Conservation (phyloP, 495 filamentous ascomycete genomes). For the Pseudomonodictys pantanalensis region DNA sequence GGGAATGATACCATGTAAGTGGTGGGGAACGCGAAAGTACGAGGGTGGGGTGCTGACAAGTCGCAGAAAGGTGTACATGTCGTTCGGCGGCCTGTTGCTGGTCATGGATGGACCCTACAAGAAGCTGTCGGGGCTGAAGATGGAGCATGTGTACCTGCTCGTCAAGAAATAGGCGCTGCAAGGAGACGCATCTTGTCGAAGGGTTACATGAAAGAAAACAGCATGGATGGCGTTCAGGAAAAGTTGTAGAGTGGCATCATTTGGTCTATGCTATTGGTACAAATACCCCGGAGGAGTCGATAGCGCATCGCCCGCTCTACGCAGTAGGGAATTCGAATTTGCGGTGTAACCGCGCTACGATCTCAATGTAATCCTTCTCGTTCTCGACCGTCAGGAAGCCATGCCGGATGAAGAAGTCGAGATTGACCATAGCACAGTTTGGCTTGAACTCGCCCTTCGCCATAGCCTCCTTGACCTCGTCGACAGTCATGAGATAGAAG, state of each 20-base stretch:
- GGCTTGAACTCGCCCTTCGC: slow-evolving; percentile 81
- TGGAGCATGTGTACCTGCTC: slow-evolving; percentile 91
- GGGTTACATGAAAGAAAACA: not conserved
- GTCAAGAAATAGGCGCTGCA: slow-evolving; percentile 68
- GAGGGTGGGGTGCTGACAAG: slow-evolving; percentile 19
- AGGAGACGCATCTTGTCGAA: not conserved
- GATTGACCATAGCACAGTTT: slow-evolving; percentile 78
- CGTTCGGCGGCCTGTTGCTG: slow-evolving; percentile 87
- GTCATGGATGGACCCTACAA: slow-evolving; percentile 91
- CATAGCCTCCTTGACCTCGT: slow-evolving; percentile 69
- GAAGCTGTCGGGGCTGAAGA: slow-evolving; percentile 83
- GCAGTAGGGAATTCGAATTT: slow-evolving; percentile 72
- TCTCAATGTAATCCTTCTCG: slow-evolving; percentile 77
- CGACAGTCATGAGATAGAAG: slow-evolving; percentile 73
- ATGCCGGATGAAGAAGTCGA: slow-evolving; percentile 90
- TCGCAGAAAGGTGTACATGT: slow-evolving; percentile 81
- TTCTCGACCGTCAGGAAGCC: slow-evolving; percentile 78
- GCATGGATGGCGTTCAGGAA: slow-evolving; percentile 29
- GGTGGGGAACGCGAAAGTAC: slow-evolving; percentile 44
- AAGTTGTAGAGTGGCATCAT: not conserved
- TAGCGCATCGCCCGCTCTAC: not conserved
- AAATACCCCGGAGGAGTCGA: slow-evolving; percentile 21
- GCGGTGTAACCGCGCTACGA: slow-evolving; percentile 72
- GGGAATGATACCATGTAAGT: slow-evolving; percentile 70
- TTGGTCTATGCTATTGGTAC: slow-evolving; percentile 12